These are phyloP conservation scores for Sanguinoderma infundibulare DNA, from an alignment of 1,284 basidiomycete species.

Conservation along the genomic window DNA sequence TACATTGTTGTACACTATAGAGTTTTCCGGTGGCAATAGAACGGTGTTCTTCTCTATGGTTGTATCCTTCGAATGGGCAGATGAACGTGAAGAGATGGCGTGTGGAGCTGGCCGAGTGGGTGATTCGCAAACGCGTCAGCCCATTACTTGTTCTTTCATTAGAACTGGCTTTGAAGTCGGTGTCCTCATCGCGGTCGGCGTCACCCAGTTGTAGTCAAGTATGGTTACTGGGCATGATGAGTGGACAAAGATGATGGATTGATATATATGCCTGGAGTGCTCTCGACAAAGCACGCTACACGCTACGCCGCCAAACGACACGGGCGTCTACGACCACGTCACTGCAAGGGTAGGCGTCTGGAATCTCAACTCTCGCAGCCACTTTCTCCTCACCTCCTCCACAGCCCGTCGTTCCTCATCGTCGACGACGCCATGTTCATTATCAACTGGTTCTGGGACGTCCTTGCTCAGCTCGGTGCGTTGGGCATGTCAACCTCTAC, in stretches of 20 bases:
- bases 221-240: not conserved
- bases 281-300: slow-evolving; percentile 9
- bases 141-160: too few species aligned
- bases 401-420: slow-evolving; percentile 30
- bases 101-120: too few species aligned
- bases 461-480: slow-evolving; percentile 89
- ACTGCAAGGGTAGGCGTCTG: slow-evolving; percentile 25
- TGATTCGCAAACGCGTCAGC: too few species aligned
- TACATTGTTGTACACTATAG: not conserved
- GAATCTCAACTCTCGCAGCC: slow-evolving; percentile 20
- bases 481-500: slow-evolving; percentile 11
- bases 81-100: too few species aligned
- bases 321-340: slow-evolving; percentile 28
- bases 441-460: slow-evolving; percentile 94
- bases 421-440: slow-evolving; percentile 69
- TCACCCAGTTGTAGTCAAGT: not conserved
- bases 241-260: not conserved
- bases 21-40: not conserved
- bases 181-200: not conserved
- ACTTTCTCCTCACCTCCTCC: slow-evolving; percentile 20
- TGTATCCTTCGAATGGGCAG: too few species aligned
- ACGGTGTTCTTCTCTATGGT: too few species aligned
- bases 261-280: slow-evolving; percentile 8
- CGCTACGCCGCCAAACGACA: too few species aligned
- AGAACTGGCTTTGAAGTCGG: too few species aligned